phyloP scores from a whole-genome alignment of 257 asterid species.

The Fraxinus cuspidata region DNA sequence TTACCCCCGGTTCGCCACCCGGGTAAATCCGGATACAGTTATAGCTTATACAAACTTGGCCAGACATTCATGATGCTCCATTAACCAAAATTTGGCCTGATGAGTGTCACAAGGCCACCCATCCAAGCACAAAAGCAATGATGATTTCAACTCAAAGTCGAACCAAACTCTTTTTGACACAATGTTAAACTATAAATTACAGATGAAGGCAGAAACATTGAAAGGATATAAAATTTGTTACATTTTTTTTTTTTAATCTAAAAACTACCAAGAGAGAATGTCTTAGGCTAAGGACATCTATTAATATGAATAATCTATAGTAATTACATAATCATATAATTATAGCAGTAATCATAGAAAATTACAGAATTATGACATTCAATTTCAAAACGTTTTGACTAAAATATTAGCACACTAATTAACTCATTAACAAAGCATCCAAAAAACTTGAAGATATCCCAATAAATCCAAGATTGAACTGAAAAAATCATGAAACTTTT shows the following conservation, averaged over 20 bases:
- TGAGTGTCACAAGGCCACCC: too few species aligned
- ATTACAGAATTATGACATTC: constrained; percentile 1
- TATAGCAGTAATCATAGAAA: background rate
- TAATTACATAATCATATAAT: background rate
- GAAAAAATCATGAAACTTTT: background rate
- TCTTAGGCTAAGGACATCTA: background rate
- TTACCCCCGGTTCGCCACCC: too few species aligned
- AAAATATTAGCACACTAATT: background rate
- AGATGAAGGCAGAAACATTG: background rate
- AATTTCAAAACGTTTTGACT: background rate
- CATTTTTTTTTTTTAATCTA: background rate
- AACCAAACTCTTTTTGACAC: background rate
- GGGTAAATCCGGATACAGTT: too few species aligned
- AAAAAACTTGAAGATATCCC: constrained; percentile 2
- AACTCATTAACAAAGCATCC: background rate
- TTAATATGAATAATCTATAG: background rate
- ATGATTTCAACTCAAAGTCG: background rate
- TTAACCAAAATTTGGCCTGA: too few species aligned
- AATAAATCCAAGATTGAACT: background rate
- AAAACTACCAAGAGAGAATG: background rate
- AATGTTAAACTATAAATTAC: background rate
- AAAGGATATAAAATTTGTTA: too few species aligned
- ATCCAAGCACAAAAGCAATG: background rate
- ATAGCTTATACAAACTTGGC: too few species aligned
- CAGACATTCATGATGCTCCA: too few species aligned